phyloP scores from a whole-genome alignment of 1,284 basidiomycete species.

The Amylostereum chailletii region DNA sequence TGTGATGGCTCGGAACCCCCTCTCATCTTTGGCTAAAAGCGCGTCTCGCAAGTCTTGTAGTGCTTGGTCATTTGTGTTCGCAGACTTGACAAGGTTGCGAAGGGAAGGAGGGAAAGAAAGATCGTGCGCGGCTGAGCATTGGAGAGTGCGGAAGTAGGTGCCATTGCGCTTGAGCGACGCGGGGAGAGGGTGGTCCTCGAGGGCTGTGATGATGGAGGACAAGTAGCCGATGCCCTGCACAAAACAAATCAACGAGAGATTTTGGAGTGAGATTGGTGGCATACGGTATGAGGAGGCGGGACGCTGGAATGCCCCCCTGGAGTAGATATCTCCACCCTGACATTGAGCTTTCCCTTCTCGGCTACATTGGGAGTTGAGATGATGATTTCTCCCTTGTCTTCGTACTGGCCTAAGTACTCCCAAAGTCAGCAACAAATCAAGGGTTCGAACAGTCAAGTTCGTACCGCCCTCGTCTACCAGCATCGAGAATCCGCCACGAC shows the following conservation, averaged over 20 bases:
- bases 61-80: slow-evolving; percentile 16
- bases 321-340: neutral
- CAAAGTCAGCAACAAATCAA: neutral
- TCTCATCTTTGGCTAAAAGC: neutral
- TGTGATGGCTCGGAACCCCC: slow-evolving; percentile 16
- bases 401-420: neutral
- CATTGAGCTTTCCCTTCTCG: slow-evolving; percentile 4
- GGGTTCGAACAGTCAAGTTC: slow-evolving; percentile 12
- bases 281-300: neutral
- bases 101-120: slow-evolving; percentile 23
- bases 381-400: neutral
- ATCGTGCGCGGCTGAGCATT: slow-evolving; percentile 23
- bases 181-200: slow-evolving; percentile 28
- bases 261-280: neutral
- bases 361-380: slow-evolving; percentile 4
- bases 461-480: slow-evolving; percentile 51
- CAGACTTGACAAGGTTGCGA: slow-evolving; percentile 18
- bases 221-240: slow-evolving; percentile 29
- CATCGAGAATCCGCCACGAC: slow-evolving; percentile 49
- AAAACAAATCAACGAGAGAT: neutral
- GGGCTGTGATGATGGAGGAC: slow-evolving; percentile 22
- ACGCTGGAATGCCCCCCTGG: neutral
- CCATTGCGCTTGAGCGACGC: slow-evolving; percentile 15
- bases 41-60: slow-evolving; percentile 6
- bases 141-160: slow-evolving; percentile 17